Evolutionary conservation across 78 protist genomes (phyloP).

Genomic region (Protostelium mycophagum): DNA sequence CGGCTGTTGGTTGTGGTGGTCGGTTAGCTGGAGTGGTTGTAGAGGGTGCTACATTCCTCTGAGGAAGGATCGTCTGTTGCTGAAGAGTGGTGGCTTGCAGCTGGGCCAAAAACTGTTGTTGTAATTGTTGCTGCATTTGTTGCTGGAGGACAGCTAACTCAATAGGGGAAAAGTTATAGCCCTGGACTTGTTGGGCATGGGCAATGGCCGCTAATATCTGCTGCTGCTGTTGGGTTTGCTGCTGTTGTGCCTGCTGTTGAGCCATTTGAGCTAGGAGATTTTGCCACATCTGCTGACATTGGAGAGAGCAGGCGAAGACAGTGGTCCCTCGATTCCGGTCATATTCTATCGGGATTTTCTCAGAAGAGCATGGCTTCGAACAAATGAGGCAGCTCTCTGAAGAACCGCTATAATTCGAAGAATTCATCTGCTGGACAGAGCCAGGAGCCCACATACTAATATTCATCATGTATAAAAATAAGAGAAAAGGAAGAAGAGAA

Average conservation of each 20-base stretch:
- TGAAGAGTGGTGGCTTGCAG: too few relatives aligned
- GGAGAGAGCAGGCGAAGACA: not conserved
- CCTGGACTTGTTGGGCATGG: not conserved
- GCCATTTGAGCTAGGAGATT: not conserved
- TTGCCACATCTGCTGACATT: not conserved
- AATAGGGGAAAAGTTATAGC: too few relatives aligned
- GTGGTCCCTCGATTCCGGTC: not conserved
- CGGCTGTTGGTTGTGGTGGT: not conserved
- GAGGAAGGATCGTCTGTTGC: too few relatives aligned
- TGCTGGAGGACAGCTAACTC: not conserved
- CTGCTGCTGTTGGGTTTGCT: too few relatives aligned
- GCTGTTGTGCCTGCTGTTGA: not conserved
- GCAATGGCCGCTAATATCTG: not conserved
- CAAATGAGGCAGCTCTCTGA: not conserved
- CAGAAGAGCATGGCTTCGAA: not conserved
- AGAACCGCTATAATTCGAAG: too few relatives aligned
- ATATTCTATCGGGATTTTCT: not conserved
- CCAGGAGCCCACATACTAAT: too few relatives aligned
- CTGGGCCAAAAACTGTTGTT: too few relatives aligned
- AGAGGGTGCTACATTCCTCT: not conserved
- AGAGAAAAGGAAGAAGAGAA: too few relatives aligned
- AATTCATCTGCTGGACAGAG: too few relatives aligned
- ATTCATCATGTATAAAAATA: too few relatives aligned
- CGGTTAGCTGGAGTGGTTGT: not conserved
- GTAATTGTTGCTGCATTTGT: not conserved